These are phyloP conservation scores for Debaryomyces robertsiae DNA, from an alignment of 1,139 yeast genomes.

Conservation along the genomic window DNA sequence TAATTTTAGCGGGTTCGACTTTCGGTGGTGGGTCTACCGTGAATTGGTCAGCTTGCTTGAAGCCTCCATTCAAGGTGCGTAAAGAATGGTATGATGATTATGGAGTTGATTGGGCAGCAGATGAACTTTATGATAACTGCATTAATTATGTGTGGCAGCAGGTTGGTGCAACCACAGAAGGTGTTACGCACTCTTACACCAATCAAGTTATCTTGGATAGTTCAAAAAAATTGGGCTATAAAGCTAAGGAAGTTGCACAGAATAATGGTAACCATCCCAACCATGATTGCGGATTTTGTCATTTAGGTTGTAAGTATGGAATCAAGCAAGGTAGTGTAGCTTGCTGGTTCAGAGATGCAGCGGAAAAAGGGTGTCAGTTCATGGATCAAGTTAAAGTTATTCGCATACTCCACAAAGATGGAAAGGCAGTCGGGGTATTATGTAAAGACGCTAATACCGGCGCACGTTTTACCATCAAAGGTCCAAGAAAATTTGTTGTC, in stretches of 20 bases:
- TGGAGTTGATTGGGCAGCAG: conserved; percentile 53
- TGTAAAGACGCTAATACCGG: conserved; percentile 37
- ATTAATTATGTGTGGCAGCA: conserved; percentile 50
- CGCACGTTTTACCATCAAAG: conserved; percentile 37
- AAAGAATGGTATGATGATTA: conserved; percentile 55
- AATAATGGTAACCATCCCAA: conserved; percentile 50
- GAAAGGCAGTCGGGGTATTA: conserved; percentile 48
- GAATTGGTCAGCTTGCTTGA: conserved; percentile 63
- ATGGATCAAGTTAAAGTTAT: conserved; percentile 51
- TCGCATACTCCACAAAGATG: conserved; percentile 40
- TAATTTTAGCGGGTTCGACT: conserved; percentile 55
- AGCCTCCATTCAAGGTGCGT: conserved; percentile 56
- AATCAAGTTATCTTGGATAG: conserved; percentile 51
- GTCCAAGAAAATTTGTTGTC: conserved; percentile 51
- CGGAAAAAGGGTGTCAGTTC: conserved; percentile 50
- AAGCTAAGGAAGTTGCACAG: conserved; percentile 45
- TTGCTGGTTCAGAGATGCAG: conserved; percentile 57
- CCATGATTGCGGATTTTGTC: conserved; percentile 56
- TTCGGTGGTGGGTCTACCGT: conserved; percentile 66
- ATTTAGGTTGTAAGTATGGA: conserved; percentile 58
- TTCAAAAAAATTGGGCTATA: conserved; percentile 50
- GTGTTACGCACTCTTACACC: conserved; percentile 50
- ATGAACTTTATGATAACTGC: conserved; percentile 47
- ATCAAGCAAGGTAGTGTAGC: conserved; percentile 56
- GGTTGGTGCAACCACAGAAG: conserved; percentile 52